Percentiles rank a stretch among this genome's conserved stretches.
phyloP scores from a whole-genome alignment of 495 filamentous ascomycete species.

The Geoglossum glabrum region DNA sequence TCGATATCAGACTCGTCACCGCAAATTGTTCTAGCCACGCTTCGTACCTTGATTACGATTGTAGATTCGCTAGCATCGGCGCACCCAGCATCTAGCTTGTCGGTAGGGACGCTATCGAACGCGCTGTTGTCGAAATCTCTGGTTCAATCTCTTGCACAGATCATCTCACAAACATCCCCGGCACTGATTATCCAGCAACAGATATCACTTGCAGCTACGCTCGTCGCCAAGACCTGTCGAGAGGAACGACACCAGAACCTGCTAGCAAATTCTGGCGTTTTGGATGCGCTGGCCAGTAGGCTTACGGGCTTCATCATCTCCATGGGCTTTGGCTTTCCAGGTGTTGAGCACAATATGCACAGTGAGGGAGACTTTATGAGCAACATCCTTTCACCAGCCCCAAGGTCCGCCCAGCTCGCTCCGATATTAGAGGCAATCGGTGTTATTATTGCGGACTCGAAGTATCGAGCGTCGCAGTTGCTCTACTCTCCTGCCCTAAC shows the following conservation, averaged over 20 bases:
- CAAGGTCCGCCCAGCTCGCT: slow-evolving; percentile 36
- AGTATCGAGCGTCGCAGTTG: slow-evolving; percentile 54
- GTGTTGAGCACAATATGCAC: slow-evolving; percentile 15
- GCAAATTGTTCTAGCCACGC: slow-evolving; percentile 45
- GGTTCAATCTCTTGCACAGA: slow-evolving; percentile 35
- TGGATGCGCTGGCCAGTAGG: slow-evolving; percentile 62
- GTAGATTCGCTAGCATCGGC: slow-evolving; percentile 40
- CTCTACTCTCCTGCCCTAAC: slow-evolving; percentile 58
- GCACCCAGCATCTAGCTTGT: slow-evolving; percentile 23
- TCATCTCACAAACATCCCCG: slow-evolving; percentile 38
- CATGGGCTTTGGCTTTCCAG: slow-evolving; percentile 44
- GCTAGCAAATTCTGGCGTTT: slow-evolving; percentile 47
- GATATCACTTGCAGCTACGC: slow-evolving; percentile 40
- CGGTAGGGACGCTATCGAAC: slow-evolving; percentile 35
- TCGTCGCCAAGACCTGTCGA: slow-evolving; percentile 50
- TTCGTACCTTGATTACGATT: slow-evolving; percentile 55
- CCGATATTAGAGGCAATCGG: slow-evolving; percentile 64
- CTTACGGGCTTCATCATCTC: slow-evolving; percentile 53
- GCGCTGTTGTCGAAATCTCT: slow-evolving; percentile 39
- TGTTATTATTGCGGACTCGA: slow-evolving; percentile 60
- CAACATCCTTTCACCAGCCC: slow-evolving; percentile 34
- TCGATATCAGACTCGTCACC: slow-evolving; percentile 42
- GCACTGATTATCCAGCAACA: slow-evolving; percentile 36
- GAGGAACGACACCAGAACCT: slow-evolving; percentile 46
- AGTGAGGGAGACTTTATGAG: slow-evolving; percentile 8